Evolutionary conservation across 495 filamentous ascomycete species (phyloP).

Genomic region (Chaetomidium leptoderma): DNA sequence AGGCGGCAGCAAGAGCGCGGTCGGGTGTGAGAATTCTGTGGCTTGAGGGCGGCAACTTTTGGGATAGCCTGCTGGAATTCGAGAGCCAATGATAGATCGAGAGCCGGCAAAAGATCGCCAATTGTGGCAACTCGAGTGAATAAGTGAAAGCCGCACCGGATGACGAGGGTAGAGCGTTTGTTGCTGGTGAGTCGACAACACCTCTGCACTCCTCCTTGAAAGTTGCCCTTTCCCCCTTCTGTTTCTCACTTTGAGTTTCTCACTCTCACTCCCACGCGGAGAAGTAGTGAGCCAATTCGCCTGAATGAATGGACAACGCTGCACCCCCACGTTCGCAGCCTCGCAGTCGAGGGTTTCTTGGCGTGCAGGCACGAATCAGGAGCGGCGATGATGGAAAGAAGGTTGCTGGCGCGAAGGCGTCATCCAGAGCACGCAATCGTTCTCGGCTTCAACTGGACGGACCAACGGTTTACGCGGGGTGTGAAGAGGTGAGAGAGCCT

Average conservation of each 20-base stretch:
- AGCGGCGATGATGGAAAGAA: background rate
- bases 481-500: too few species aligned
- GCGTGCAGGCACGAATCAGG: slow-evolving; percentile 20
- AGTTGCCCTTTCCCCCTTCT: background rate
- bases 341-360: slow-evolving; percentile 16
- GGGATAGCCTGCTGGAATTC: background rate
- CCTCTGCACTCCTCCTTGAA: background rate
- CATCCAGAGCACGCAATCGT: slow-evolving; percentile 34
- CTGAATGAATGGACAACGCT: background rate
- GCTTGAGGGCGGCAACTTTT: background rate
- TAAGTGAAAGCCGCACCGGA: background rate
- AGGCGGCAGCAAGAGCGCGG: background rate
- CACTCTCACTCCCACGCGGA: background rate
- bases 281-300: background rate
- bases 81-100: background rate
- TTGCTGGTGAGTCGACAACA: background rate
- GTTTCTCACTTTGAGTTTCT: slow-evolving; percentile 2
- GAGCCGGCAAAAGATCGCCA: background rate
- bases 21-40: background rate
- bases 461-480: slow-evolving; percentile 5
- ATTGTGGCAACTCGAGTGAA: slow-evolving; percentile 5
- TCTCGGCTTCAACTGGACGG: slow-evolving; percentile 24
- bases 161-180: slow-evolving; percentile 1
- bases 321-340: slow-evolving; percentile 24
- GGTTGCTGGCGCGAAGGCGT: slow-evolving; percentile 22